Base-by-base conservation (phyloP, 179 eudicot species). In the Drosera spatulata region DNA sequence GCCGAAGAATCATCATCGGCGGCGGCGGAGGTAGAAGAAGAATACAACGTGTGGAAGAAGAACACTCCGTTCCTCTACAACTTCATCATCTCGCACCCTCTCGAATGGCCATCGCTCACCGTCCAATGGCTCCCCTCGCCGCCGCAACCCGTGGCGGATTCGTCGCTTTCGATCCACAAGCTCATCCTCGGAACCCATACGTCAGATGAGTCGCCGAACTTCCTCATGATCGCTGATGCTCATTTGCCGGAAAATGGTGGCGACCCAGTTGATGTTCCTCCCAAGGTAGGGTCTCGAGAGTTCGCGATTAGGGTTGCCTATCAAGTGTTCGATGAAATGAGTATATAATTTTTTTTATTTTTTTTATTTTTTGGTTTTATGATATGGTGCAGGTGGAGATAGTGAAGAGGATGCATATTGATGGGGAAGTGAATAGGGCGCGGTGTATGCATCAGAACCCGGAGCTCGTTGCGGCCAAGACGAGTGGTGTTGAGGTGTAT, bases 81-180 rank as follows among this genome's bases (percentile, higher is more conserved):
- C 39, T 70, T 93, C 4, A 74, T 89, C 39, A 14, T 93, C 22
- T 79, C 79, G 33, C 83, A 86, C 63, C 60, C 87, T 2, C 86
- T 93, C 10, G 95, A 84, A 53, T 93, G 96, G 96, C 99, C 99
- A 2, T 93, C 99, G 49, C 93, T 93, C 66, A 93, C 99, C 65
- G 95, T 89, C 56, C 84, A 86, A 37, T 93, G 87, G 86, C 80
- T 89, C 7, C 95, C 95, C 0, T 66, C 79, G 15, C 62, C 76
- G 0, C 78, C 85, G 1, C 66, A 62, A 4, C 13, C 80, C 53
- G 49, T 66, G 59, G 60, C 73, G n/a, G 73, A 75, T 61, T 65
- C 77, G 1, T 63, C 70, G 40, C 77, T 81, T 56, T 63, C 85
- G 55, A 72, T 78, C 7, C 93, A 88, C 70, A 74, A 72, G 37